Percentiles rank a stretch among this genome's conserved stretches.
Conservation (phyloP, 1,284 basidiomycete species). For the Pyrrhoderma lamaoense region DNA sequence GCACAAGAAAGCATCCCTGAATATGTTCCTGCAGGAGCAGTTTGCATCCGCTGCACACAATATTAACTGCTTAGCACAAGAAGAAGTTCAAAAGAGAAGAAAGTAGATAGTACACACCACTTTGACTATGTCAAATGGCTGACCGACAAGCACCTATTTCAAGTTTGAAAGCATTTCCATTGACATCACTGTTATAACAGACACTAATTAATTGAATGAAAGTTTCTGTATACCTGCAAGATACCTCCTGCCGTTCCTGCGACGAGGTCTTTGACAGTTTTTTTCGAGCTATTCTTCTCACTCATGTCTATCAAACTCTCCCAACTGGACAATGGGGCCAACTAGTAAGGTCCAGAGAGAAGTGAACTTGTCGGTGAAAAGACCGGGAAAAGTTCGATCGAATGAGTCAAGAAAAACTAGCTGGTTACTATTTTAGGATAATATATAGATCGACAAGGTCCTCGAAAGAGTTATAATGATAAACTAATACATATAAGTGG, state of each 20-base stretch:
- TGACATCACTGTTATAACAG: slow-evolving; percentile 13
- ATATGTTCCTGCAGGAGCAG: slow-evolving; percentile 86
- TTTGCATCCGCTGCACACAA: slow-evolving; percentile 76
- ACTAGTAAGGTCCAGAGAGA: background rate
- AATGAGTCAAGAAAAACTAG: slow-evolving; percentile 6
- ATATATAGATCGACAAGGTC: background rate
- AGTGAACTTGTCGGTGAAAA: background rate
- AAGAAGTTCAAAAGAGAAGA: slow-evolving; percentile 4
- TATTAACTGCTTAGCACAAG: slow-evolving; percentile 12
- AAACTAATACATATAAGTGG: too few species aligned
- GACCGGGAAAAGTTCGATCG: too few species aligned
- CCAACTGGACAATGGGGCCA: background rate
- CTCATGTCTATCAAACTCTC: slow-evolving; percentile 3
- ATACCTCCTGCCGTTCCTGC: slow-evolving; percentile 44
- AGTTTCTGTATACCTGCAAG: slow-evolving; percentile 32
- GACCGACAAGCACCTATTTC: slow-evolving; percentile 77
- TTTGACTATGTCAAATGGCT: slow-evolving; percentile 97
- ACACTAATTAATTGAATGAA: background rate
- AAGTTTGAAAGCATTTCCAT: slow-evolving; percentile 3
- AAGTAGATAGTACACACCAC: slow-evolving; percentile 71
- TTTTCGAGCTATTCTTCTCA: slow-evolving; percentile 15
- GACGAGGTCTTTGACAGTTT: slow-evolving; percentile 34
- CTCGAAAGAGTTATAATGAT: background rate
- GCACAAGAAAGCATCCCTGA: slow-evolving; percentile 86
- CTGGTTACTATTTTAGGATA: background rate